Conservation (phyloP, 2,329 filamentous ascomycete species). For the Canariomyces notabilis region DNA sequence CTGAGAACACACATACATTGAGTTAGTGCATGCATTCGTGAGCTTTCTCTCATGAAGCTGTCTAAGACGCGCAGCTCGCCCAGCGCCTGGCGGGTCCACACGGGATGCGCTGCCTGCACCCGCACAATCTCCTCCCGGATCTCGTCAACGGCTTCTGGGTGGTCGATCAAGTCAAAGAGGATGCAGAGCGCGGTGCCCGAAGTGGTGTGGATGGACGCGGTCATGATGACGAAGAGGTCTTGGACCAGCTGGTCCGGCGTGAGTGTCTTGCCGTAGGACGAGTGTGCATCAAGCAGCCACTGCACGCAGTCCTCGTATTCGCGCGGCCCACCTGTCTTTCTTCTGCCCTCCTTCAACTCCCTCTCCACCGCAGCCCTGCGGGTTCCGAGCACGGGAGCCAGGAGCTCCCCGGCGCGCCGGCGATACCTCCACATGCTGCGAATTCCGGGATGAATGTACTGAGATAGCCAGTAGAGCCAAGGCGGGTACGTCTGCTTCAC, state of each 20-base stretch:
- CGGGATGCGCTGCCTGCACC: background rate
- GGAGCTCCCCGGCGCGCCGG: background rate
- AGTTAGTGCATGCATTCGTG: background rate
- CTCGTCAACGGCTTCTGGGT: constrained; percentile 10
- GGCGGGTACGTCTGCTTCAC: background rate
- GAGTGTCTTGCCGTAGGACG: background rate
- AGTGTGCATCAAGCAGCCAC: background rate
- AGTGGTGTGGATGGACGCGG: constrained; percentile 2
- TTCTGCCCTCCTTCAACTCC: too few species aligned
- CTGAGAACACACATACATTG: background rate
- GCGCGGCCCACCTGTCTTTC: background rate
- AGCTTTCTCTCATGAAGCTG: background rate
- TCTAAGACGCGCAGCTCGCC: background rate
- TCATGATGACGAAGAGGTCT: background rate
- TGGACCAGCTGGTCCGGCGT: background rate
- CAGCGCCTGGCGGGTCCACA: constrained; percentile 10
- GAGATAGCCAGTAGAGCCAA: background rate
- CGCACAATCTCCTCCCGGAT: constrained; percentile 13
- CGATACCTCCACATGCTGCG: background rate
- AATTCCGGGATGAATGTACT: background rate
- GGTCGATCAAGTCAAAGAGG: constrained; percentile 14
- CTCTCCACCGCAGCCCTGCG: background rate
- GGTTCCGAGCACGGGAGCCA: background rate
- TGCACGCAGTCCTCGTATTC: background rate
- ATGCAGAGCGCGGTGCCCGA: constrained; percentile 6